Percentiles rank a stretch among this genome's conserved stretches.
phyloP scores from a whole-genome alignment of 176 grass and related monocot species.

The Oropetium thomaeum region DNA sequence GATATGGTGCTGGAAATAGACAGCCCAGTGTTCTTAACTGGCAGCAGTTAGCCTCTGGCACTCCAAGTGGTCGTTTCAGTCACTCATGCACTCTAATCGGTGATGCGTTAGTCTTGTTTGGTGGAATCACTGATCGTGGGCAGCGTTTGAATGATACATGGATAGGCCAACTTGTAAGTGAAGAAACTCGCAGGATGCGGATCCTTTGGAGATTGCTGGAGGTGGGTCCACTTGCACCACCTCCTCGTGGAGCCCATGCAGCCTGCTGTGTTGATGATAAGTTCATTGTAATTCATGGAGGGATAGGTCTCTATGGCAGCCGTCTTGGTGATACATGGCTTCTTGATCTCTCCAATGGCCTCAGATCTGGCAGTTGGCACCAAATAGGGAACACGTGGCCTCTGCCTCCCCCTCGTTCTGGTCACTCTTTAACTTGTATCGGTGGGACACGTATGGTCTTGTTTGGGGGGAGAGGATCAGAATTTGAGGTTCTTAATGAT shows the following conservation, averaged over 20 bases:
- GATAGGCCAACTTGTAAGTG: constrained; percentile 60
- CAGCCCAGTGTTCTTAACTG: constrained; percentile 44
- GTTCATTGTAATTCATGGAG: constrained; percentile 76
- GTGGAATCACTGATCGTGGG: constrained; percentile 84
- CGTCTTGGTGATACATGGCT: constrained; percentile 87
- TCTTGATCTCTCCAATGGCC: constrained; percentile 73
- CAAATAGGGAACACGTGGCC: constrained; percentile 43
- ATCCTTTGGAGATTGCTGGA: constrained; percentile 75
- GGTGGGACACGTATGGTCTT: constrained; percentile 63
- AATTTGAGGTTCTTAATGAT: constrained; percentile 92
- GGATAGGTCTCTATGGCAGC: constrained; percentile 65
- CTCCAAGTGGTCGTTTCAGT: constrained; percentile 85
- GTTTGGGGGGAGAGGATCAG: constrained; percentile 83
- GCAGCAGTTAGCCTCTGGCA: constrained; percentile 75
- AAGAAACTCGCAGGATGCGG: constrained; percentile 47
- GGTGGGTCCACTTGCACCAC: constrained; percentile 54
- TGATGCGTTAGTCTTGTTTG: constrained; percentile 72
- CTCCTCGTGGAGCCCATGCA: constrained; percentile 82
- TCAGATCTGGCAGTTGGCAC: constrained; percentile 65
- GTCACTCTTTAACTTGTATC: constrained; percentile 86
- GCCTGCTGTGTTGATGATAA: constrained; percentile 72
- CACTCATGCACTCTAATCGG: constrained; percentile 65
- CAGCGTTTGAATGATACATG: constrained; percentile 82
- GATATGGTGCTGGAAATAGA: constrained; percentile 68
- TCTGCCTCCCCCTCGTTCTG: constrained; percentile 71